A percentile compares a stretch with the other conserved stretches of the same genome.
These are phyloP conservation scores for Neoboletus magnificus DNA, from an alignment of 768 basidiomycete species.

Conservation along the genomic window DNA sequence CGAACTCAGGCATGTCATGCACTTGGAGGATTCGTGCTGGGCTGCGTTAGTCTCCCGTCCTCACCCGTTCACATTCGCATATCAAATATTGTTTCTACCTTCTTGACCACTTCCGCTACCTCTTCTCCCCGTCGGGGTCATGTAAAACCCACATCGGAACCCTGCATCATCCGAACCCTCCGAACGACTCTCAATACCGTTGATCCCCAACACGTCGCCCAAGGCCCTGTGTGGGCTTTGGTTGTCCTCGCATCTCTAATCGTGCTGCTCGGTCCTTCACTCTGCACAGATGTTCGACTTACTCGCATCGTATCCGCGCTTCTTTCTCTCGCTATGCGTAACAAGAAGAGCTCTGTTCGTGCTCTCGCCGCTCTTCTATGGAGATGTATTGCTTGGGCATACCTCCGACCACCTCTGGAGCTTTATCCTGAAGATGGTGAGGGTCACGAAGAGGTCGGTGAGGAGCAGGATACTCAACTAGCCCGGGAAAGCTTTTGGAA, in stretches of 20 bases:
- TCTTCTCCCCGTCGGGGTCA: slow-evolving; percentile 39
- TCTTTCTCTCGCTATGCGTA: slow-evolving; percentile 53
- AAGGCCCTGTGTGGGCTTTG: slow-evolving; percentile 78
- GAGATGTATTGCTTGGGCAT: slow-evolving; percentile 65
- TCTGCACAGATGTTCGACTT: slow-evolving; percentile 44
- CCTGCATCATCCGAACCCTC: slow-evolving; percentile 60
- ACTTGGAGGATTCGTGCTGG: slow-evolving; percentile 64
- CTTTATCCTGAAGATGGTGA: slow-evolving; percentile 24
- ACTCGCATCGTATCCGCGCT: slow-evolving; percentile 48
- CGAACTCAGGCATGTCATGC: slow-evolving; percentile 75
- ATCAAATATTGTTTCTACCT: slow-evolving; percentile 44
- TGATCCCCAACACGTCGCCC: slow-evolving; percentile 59
- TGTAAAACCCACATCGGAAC: slow-evolving; percentile 38
- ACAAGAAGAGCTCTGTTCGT: slow-evolving; percentile 62
- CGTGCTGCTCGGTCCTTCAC: slow-evolving; percentile 58
- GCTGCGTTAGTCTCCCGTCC: slow-evolving; percentile 44
- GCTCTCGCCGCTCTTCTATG: slow-evolving; percentile 60
- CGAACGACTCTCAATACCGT: slow-evolving; percentile 55
- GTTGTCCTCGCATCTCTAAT: slow-evolving; percentile 63
- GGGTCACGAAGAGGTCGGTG: slow-evolving; percentile 10
- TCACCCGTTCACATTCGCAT: slow-evolving; percentile 52
- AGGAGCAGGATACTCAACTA: slow-evolving; percentile 25
- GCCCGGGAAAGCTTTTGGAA: slow-evolving; percentile 44
- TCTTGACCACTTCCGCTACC: slow-evolving; percentile 41
- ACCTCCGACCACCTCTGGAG: slow-evolving; percentile 50